A percentile compares a stretch with the other conserved stretches of the same genome.
These are phyloP conservation scores for Thraustochytrium striatum DNA, from an alignment of 352 stramenopile species.

Conservation along the genomic window DNA sequence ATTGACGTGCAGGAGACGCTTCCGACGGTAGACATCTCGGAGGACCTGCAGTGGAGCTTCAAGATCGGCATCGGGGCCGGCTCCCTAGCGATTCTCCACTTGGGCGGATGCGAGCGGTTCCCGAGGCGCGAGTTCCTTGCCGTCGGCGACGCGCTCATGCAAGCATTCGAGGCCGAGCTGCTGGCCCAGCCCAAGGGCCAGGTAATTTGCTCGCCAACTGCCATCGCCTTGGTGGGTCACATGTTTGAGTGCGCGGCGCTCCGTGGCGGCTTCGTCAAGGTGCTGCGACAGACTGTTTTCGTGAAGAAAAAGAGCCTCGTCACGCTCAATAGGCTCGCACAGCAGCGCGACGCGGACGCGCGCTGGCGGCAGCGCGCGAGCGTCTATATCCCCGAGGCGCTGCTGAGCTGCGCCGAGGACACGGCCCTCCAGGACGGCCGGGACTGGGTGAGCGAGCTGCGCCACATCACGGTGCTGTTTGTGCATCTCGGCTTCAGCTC, in stretches of 20 bases:
- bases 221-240: constrained; percentile 62
- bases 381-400: too few relatives aligned
- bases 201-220: constrained; percentile 65
- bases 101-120: constrained; percentile 73
- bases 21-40: constrained; percentile 71
- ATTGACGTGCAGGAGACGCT: constrained; percentile 78
- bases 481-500: constrained; percentile 85
- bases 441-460: constrained; percentile 78
- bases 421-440: too few relatives aligned
- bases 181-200: constrained; percentile 72
- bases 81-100: constrained; percentile 62
- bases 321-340: too few relatives aligned
- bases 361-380: too few relatives aligned
- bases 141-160: constrained; percentile 74
- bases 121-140: constrained; percentile 80
- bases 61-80: constrained; percentile 89
- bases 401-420: too few relatives aligned
- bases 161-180: constrained; percentile 80
- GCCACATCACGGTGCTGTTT: constrained; percentile 82
- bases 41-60: constrained; percentile 77
- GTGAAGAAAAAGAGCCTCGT: constrained; percentile 67
- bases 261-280: constrained; percentile 57
- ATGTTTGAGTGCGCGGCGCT: background rate
- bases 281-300: constrained; percentile 71
- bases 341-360: too few relatives aligned